Conservation (phyloP, 2,329 filamentous ascomycete genomes). For the Alternaria viburni region DNA sequence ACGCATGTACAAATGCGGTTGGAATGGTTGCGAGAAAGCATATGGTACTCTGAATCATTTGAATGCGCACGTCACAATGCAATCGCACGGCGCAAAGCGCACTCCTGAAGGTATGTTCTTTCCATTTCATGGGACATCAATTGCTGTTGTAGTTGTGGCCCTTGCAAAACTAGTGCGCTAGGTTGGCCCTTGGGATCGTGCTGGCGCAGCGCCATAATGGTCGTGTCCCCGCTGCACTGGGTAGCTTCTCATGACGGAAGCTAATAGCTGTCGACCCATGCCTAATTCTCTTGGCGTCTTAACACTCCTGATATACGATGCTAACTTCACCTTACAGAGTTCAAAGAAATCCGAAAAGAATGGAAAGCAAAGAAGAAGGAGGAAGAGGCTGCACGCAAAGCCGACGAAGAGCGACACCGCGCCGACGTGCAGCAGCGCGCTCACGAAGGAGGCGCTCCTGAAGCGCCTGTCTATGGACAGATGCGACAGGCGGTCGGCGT, state of each 20-base stretch:
- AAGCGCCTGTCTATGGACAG: slow-evolving; percentile 55
- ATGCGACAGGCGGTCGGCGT: slow-evolving; percentile 54
- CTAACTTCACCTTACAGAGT: slow-evolving; percentile 69
- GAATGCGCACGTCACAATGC: slow-evolving; percentile 99
- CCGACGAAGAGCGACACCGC: slow-evolving; percentile 82
- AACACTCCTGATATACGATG: slow-evolving; percentile 31
- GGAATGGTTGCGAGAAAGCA: slow-evolving; percentile 98
- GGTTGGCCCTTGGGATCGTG: slow-evolving; percentile 43
- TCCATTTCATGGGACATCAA: slow-evolving; percentile 4
- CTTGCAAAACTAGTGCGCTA: slow-evolving; percentile 42
- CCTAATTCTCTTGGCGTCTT: slow-evolving; percentile 45
- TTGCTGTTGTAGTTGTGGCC: slow-evolving; percentile 31
- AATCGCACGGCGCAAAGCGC: slow-evolving; percentile 91
- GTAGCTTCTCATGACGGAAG: slow-evolving; percentile 54
- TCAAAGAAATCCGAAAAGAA: slow-evolving; percentile 98
- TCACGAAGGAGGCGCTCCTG: slow-evolving; percentile 58
- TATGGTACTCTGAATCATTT: slow-evolving; percentile 97
- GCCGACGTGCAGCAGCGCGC: slow-evolving; percentile 62
- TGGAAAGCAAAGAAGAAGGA: slow-evolving; percentile 99
- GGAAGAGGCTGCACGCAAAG: slow-evolving; percentile 87
- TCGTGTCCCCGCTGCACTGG: slow-evolving; percentile 60
- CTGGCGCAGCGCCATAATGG: slow-evolving; percentile 57
- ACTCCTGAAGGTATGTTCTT: slow-evolving; percentile 88
- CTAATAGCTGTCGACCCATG: slow-evolving; percentile 51
- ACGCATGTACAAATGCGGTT: slow-evolving; percentile 99